Percentiles rank a stretch among this genome's conserved stretches.
These are phyloP conservation scores for Kodamaea arcana DNA, from an alignment of 1,139 yeast species.

Conservation along the genomic window DNA sequence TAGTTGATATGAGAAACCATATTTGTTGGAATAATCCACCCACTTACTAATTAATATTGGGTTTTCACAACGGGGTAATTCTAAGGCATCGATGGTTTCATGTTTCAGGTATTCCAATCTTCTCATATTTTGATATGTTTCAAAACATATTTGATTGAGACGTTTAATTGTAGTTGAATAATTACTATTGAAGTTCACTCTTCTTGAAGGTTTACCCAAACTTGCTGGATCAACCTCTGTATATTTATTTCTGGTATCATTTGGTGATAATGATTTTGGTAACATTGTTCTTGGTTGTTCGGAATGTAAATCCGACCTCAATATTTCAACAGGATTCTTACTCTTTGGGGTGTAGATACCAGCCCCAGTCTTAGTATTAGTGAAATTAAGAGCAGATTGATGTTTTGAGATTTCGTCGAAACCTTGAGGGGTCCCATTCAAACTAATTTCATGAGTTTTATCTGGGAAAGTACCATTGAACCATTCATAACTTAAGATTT, in stretches of 20 bases:
- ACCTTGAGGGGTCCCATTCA: conserved; percentile 55
- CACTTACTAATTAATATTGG: conserved; percentile 86
- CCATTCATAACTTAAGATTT: conserved; percentile 79
- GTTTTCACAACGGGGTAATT: conserved; percentile 48
- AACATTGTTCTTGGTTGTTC: conserved; percentile 67
- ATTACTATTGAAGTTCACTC: conserved; percentile 40
- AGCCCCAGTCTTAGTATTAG: conserved; percentile 57
- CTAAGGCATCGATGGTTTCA: conserved; percentile 31
- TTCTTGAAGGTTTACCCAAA: conserved; percentile 36
- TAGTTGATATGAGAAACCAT: conserved; percentile 91
- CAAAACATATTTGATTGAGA: conserved; percentile 37
- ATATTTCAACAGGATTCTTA: conserved; percentile 65
- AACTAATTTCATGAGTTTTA: conserved; percentile 57
- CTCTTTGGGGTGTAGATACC: conserved; percentile 57
- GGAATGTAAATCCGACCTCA: conserved; percentile 65
- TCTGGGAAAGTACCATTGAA: conserved; percentile 85
- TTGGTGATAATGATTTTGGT: conserved; percentile 90
- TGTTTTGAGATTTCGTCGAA: conserved; percentile 52
- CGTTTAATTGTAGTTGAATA: conserved; percentile 38
- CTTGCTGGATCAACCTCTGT: conserved; percentile 57
- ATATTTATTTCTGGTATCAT: conserved; percentile 84
- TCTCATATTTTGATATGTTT: conserved; percentile 41
- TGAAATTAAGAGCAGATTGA: conserved; percentile 68
- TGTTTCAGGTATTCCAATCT: conserved; percentile 34
- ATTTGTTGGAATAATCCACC: conserved; percentile 96